Conservation (phyloP, 495 filamentous ascomycete species). For the Podospora comata region DNA sequence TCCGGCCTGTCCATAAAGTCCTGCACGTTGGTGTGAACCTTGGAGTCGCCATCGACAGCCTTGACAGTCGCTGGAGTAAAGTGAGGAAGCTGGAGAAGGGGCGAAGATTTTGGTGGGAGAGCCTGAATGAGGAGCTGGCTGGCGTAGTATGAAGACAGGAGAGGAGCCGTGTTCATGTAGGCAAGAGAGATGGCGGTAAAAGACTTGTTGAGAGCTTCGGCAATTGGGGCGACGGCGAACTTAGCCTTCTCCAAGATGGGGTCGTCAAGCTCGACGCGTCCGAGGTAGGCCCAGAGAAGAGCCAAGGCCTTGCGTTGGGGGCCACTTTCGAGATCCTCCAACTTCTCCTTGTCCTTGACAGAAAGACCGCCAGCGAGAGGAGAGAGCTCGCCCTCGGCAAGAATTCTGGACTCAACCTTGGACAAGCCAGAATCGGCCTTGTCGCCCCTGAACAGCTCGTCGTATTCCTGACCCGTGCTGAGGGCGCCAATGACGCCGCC, state of each 20-base stretch:
- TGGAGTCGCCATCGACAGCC: conserved; percentile 71
- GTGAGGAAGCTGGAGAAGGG: conserved; percentile 87
- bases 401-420: conserved; percentile 76
- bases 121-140: conserved; percentile 89
- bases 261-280: conserved; percentile 74
- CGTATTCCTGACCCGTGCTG: conserved; percentile 79
- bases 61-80: conserved; percentile 74
- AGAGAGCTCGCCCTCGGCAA: conserved; percentile 53
- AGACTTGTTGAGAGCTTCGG: conserved; percentile 76
- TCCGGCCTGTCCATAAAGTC: conserved; percentile 82
- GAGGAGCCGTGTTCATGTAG: conserved; percentile 76
- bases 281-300: conserved; percentile 91
- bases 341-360: conserved; percentile 65
- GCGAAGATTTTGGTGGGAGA: conserved; percentile 73
- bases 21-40: conserved; percentile 74
- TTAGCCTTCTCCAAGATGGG: conserved; percentile 67
- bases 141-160: conserved; percentile 75
- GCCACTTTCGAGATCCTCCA: conserved; percentile 65
- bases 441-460: conserved; percentile 61
- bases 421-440: conserved; percentile 70
- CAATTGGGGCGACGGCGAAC: conserved; percentile 78
- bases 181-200: conserved; percentile 83
- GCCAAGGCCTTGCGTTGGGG: conserved; percentile 80
- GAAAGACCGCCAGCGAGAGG: conserved; percentile 55
- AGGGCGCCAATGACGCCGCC: conserved; percentile 75